Evolutionary conservation across 345 rosid species (phyloP), one percentile per base, ranked within the genome.

Genomic region (Citrus unshiu): DNA sequence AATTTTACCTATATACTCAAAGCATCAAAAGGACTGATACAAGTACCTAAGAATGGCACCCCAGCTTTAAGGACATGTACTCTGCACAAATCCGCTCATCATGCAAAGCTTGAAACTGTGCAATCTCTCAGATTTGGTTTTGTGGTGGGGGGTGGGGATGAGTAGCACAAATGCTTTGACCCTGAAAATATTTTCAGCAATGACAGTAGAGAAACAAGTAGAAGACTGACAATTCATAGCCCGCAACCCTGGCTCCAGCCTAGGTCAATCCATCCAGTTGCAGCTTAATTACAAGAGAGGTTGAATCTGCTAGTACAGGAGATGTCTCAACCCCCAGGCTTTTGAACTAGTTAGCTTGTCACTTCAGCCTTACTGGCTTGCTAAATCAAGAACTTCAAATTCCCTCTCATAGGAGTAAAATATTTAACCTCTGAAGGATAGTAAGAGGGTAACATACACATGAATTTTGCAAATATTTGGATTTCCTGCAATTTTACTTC

Each of bases 31-130:
- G 75, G 81, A 84, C 88, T 25, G 76, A 61, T 67, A 59, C 10
- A 75, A 34, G 83, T 79, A 79, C 89, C 70, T 27, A 64, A 32
- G 54, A 75, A 82, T 79, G 88, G 75, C 67, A 79, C 68, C 68
- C 61, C 74, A 35, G 73, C 81, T 76, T 74, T 73, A 82, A 73
- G 74, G 68, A 73, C 54, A 51, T 43, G 27, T 32, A 66, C 22
- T 18, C 73, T 70, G 79, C 63, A 78, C 58, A 51, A 68, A 29
- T 35, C 57, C 10, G 57, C 16, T 19, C 58, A 68, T 39, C 49
- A 24, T 64, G 43, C 62, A 37, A 79, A 12, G 69, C 46, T 59
- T 62, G 71, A 10, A 64, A 32, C n/a, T 30, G 68, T 18, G n/a
- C 7, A 1, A 4, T 32, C 68, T 32, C 40, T 30, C 39, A 30